Evolutionary conservation across 345 rosid species (phyloP), one percentile per base, ranked within the genome.

Genomic region (Linum usitatissimum): DNA sequence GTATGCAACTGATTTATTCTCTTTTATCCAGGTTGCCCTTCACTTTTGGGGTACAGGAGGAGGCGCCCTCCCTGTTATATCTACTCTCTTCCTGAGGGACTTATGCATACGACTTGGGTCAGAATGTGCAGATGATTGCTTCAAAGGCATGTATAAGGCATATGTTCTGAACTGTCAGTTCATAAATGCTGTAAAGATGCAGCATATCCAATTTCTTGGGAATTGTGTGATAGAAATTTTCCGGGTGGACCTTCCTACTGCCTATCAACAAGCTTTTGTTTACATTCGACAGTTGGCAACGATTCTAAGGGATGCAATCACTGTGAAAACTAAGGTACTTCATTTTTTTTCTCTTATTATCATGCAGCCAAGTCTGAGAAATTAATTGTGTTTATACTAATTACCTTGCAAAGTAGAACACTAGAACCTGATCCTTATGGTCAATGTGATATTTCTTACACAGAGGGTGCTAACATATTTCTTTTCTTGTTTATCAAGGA

Each of bases 31-130:
- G 97, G 91, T 80, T 54, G 80, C 78, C 42, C 89, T 93, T 78
- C 99, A 90, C 72, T 93, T 90, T 75, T 93, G 97, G 99, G 96
- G 99, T 55, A 86, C 99, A 0, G 96, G 96, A 62, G 84, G 83
- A 70, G 92, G 88, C 62, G 73, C 90, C 17, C 90, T 93, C 40
- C 82, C 99, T 55, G 82, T 87, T 72, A 90, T 90, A 55, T 82
- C 97, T 45, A 80, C 90, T 66, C 80, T 93, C 30, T 90, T 93
- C 74, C 61, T 93, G 36, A 83, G 99, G 74, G 94, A 90, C 60
- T 63, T 93, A 51, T 90, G 99, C 72, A 55, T 90, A 65, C 88
- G 90, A 28, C 72, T 86, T 60, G 97, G 97, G 69, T 67, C 83
- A 23, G 90, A 87, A 60, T 83, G 85, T 78, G 66, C 88, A 66